Percentiles rank a stretch among this genome's conserved stretches.
Conservation (phyloP, 192 early-diverging fungal genomes). For the Podila clonocystis region DNA sequence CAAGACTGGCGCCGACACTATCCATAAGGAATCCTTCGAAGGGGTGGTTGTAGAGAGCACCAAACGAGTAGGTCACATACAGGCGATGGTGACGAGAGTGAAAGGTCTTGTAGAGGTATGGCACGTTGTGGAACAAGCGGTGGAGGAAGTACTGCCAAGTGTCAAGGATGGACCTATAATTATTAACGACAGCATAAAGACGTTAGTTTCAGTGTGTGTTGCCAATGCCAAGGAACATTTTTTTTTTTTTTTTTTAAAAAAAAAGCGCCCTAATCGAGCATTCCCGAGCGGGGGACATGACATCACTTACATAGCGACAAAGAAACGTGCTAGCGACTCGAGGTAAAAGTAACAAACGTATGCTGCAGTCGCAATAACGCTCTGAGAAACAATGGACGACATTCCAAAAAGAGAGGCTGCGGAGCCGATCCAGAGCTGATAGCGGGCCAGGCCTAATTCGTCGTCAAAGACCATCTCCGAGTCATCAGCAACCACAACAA, state of each 20-base stretch:
- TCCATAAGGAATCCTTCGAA: constrained; percentile 83
- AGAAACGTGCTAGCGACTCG: constrained; percentile 49
- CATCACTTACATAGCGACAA: constrained; percentile 54
- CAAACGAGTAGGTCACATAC: constrained; percentile 82
- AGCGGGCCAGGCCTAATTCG: constrained; percentile 18
- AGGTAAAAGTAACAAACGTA: constrained; percentile 38
- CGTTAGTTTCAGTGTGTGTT: no score
- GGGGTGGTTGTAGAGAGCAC: constrained; percentile 88
- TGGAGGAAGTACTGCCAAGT: constrained; percentile 79
- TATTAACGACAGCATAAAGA: no score
- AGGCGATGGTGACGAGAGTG: constrained; percentile 82
- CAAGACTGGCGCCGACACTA: constrained; percentile 70
- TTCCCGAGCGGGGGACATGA: neutral
- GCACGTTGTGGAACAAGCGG: constrained; percentile 75
- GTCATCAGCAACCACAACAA: constrained; percentile 44
- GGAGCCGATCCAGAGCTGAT: constrained; percentile 29
- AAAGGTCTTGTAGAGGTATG: constrained; percentile 76
- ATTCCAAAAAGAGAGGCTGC: constrained; percentile 15
- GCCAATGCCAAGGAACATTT: no score
- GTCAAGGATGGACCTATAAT: constrained; percentile 57
- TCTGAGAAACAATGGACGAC: constrained; percentile 20
- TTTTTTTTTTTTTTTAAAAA: no score
- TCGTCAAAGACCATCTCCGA: constrained; percentile 51
- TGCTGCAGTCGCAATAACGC: constrained; percentile 21
- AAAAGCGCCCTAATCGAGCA: no score